Percentiles rank a stretch among this genome's conserved stretches.
These are phyloP conservation scores for Pythium aquatile DNA, from an alignment of 352 stramenopile genomes.

Conservation along the genomic window DNA sequence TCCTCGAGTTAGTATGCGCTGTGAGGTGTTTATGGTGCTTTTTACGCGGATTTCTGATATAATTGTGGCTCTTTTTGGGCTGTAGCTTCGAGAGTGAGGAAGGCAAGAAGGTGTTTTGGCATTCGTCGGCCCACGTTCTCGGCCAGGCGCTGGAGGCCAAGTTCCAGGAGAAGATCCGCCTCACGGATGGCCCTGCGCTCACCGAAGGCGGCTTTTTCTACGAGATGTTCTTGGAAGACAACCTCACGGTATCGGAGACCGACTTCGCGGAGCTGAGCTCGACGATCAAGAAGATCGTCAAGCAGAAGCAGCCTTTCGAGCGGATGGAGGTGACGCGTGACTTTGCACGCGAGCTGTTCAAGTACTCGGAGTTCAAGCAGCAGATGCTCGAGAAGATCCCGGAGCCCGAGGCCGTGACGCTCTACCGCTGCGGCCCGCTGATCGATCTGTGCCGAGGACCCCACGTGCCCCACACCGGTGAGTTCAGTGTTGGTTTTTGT, in stretches of 20 bases:
- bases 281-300: slow-evolving; percentile 95
- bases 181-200: slow-evolving; percentile 93
- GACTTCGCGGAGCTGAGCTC: slow-evolving; percentile 83
- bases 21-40: slow-evolving; percentile 4
- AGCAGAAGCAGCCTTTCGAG: slow-evolving; percentile 91
- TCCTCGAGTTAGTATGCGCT: slow-evolving; percentile 59
- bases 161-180: slow-evolving; percentile 96
- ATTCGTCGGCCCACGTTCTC: slow-evolving; percentile 99
- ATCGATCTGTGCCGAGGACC: slow-evolving; percentile 97
- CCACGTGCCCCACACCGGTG: slow-evolving; percentile 93
- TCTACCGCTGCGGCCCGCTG: slow-evolving; percentile 97
- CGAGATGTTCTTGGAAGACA: slow-evolving; percentile 83
- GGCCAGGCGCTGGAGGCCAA: slow-evolving; percentile 96
- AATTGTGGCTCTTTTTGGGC: not conserved
- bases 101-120: slow-evolving; percentile 94
- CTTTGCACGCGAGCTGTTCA: slow-evolving; percentile 89
- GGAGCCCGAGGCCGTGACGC: slow-evolving; percentile 89
- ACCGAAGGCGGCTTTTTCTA: slow-evolving; percentile 99
- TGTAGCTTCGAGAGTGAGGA: slow-evolving; percentile 63
- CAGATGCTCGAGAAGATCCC: slow-evolving; percentile 97
- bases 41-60: not conserved
- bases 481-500: slow-evolving; percentile 36
- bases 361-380: slow-evolving; percentile 96
- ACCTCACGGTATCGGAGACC: slow-evolving; percentile 62
- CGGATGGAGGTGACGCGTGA: slow-evolving; percentile 89